A percentile compares a stretch with the other conserved stretches of the same genome.
These are phyloP conservation scores for Candida orba DNA, from an alignment of 805 yeast species.

Conservation along the genomic window DNA sequence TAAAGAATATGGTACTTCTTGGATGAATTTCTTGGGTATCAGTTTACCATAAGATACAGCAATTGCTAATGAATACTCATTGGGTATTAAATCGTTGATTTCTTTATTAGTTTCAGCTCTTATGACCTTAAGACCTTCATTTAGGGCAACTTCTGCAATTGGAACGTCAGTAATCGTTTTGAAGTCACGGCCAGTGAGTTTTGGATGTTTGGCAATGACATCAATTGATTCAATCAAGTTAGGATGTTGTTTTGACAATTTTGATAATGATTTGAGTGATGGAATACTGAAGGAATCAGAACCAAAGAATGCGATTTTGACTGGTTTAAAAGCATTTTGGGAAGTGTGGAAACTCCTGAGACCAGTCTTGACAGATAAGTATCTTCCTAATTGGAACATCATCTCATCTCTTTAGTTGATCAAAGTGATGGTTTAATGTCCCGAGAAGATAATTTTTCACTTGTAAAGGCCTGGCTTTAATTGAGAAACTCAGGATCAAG, in stretches of 20 bases:
- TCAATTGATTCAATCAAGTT: slow-evolving; percentile 35
- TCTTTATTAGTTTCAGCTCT: slow-evolving; percentile 47
- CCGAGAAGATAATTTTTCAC: too few species aligned
- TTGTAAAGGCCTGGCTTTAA: too few species aligned
- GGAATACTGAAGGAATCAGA: slow-evolving; percentile 63
- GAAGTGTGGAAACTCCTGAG: not conserved
- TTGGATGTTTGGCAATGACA: slow-evolving; percentile 57
- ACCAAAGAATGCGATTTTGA: slow-evolving; percentile 62
- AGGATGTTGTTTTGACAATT: slow-evolving; percentile 14
- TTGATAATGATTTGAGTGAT: slow-evolving; percentile 37
- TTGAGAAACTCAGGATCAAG: too few species aligned
- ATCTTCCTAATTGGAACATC: too few species aligned
- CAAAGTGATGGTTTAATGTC: too few species aligned
- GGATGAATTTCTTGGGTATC: slow-evolving; percentile 59
- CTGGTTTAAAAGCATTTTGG: not conserved
- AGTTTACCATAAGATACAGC: slow-evolving; percentile 88
- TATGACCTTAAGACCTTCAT: slow-evolving; percentile 29
- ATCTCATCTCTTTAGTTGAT: too few species aligned
- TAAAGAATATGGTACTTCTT: slow-evolving; percentile 47
- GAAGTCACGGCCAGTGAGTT: slow-evolving; percentile 54
- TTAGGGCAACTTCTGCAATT: slow-evolving; percentile 34
- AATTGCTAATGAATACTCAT: slow-evolving; percentile 55
- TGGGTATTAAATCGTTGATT: slow-evolving; percentile 23
- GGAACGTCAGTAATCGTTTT: slow-evolving; percentile 45
- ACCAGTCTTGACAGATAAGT: too few species aligned